These are phyloP conservation scores for Aspergillus brunneoviolaceus DNA, from an alignment of 2,329 filamentous ascomycete genomes.

Conservation along the genomic window DNA sequence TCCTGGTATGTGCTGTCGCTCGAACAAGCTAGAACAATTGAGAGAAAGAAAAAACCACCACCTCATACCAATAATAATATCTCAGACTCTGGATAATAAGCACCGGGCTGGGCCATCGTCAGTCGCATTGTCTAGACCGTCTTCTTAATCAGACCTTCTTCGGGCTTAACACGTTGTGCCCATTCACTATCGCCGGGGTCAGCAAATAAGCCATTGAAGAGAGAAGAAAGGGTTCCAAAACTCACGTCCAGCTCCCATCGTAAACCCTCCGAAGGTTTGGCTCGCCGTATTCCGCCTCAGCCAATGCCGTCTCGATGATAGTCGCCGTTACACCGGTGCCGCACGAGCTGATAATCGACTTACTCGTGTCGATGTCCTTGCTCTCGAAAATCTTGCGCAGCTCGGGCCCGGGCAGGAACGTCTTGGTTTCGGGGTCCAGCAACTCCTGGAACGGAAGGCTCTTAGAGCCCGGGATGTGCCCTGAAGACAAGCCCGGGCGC, in stretches of 20 bases:
- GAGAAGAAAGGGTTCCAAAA: slow-evolving; percentile 27
- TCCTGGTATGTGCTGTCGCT: slow-evolving; percentile 3
- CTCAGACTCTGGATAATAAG: background rate
- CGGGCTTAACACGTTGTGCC: slow-evolving; percentile 50
- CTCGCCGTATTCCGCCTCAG: slow-evolving; percentile 71
- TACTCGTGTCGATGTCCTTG: slow-evolving; percentile 75
- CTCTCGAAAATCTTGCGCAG: slow-evolving; percentile 72
- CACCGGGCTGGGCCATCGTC: background rate
- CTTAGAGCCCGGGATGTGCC: slow-evolving; percentile 86
- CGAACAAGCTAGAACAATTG: slow-evolving; percentile 7
- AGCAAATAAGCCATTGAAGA: slow-evolving; percentile 2
- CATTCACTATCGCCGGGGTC: slow-evolving; percentile 43
- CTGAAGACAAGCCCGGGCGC: slow-evolving; percentile 78
- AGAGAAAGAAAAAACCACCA: slow-evolving; percentile 8
- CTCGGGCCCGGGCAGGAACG: slow-evolving; percentile 70
- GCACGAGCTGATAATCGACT: slow-evolving; percentile 83
- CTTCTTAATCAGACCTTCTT: slow-evolving; percentile 48
- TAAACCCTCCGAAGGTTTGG: slow-evolving; percentile 73
- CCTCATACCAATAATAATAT: slow-evolving; percentile 11
- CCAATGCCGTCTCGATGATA: slow-evolving; percentile 82
- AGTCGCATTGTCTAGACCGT: slow-evolving; percentile 15
- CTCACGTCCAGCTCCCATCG: slow-evolving; percentile 97
- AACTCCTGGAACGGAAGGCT: slow-evolving; percentile 78
- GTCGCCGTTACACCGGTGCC: slow-evolving; percentile 94
- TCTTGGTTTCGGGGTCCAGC: slow-evolving; percentile 79